These are phyloP conservation scores for Chiua sp. DNA, from an alignment of 1,284 basidiomycete species.

Conservation along the genomic window DNA sequence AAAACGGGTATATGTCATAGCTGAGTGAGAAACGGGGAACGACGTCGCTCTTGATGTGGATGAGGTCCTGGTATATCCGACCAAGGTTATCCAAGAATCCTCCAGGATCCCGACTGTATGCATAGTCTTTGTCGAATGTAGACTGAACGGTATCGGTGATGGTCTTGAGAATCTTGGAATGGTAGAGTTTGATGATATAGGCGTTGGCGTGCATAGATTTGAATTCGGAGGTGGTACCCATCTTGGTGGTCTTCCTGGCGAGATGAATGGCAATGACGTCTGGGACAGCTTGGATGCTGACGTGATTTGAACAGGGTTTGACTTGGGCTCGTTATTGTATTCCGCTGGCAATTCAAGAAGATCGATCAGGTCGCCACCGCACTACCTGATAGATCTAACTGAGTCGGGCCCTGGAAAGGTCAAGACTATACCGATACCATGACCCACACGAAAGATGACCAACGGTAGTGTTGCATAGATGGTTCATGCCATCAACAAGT, in stretches of 20 bases:
- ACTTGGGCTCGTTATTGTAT: too few relatives aligned
- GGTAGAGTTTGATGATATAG: conserved; percentile 95
- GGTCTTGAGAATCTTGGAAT: conserved; percentile 86
- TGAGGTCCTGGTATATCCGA: conserved; percentile 97
- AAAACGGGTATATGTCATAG: conserved; percentile 87
- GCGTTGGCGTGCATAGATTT: conserved; percentile 93
- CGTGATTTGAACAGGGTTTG: too few relatives aligned
- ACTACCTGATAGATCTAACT: too few relatives aligned
- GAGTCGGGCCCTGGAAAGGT: too few relatives aligned
- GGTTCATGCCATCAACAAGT: too few relatives aligned
- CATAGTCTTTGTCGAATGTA: conserved; percentile 64
- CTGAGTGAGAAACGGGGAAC: conserved; percentile 90
- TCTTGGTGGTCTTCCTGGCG: conserved; percentile 90
- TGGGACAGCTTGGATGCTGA: too few relatives aligned
- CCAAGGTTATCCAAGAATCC: conserved; percentile 81
- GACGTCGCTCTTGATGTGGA: conserved; percentile 87
- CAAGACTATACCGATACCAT: too few relatives aligned
- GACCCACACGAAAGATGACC: too few relatives aligned
- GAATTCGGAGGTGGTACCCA: conserved; percentile 92
- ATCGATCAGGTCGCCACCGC: too few relatives aligned
- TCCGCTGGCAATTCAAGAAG: too few relatives aligned
- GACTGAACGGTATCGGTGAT: conserved; percentile 57
- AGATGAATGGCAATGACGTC: conserved; percentile 92
- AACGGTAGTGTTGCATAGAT: too few relatives aligned
- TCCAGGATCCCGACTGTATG: conserved; percentile 66